phyloP scores from a whole-genome alignment of 2,329 filamentous ascomycete species.

The Tothia fuscella region DNA sequence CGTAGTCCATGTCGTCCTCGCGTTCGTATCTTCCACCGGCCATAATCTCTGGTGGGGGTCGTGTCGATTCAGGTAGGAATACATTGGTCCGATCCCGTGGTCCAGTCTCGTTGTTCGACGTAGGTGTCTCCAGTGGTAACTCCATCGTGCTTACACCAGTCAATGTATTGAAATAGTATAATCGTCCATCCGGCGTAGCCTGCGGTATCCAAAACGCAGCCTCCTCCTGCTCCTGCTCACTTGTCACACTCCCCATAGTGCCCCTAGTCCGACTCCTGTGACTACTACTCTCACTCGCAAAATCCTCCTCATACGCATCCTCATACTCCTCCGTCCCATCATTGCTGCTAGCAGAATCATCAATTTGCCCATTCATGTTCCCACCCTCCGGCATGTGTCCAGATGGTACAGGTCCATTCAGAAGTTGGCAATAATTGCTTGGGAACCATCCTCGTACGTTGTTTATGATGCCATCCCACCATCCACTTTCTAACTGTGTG shows the following conservation, averaged over 20 bases:
- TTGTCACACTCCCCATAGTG: slow-evolving; percentile 53
- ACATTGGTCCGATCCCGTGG: slow-evolving; percentile 83
- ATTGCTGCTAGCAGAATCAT: slow-evolving; percentile 42
- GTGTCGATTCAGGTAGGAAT: slow-evolving; percentile 76
- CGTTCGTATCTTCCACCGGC: slow-evolving; percentile 61
- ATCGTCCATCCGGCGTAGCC: slow-evolving; percentile 78
- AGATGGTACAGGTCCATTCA: slow-evolving; percentile 63
- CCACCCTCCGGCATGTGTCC: slow-evolving; percentile 57
- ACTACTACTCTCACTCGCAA: neutral
- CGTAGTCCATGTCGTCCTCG: slow-evolving; percentile 85
- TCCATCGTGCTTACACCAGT: slow-evolving; percentile 94
- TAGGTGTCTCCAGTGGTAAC: slow-evolving; percentile 81
- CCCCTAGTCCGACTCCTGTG: slow-evolving; percentile 21
- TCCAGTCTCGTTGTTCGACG: slow-evolving; percentile 66
- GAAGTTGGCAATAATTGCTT: slow-evolving; percentile 92
- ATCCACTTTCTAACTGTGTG: slow-evolving; percentile 93
- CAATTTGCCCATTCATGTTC: slow-evolving; percentile 41
- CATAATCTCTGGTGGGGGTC: slow-evolving; percentile 84
- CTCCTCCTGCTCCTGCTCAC: slow-evolving; percentile 59
- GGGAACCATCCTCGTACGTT: slow-evolving; percentile 97
- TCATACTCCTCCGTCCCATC: slow-evolving; percentile 54
- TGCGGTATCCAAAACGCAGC: slow-evolving; percentile 98
- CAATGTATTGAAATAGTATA: slow-evolving; percentile 98
- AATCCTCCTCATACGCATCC: slow-evolving; percentile 45
- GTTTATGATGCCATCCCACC: slow-evolving; percentile 99